phyloP scores from a whole-genome alignment of 176 grass and related monocot genomes.

The Dactylis glomerata region DNA sequence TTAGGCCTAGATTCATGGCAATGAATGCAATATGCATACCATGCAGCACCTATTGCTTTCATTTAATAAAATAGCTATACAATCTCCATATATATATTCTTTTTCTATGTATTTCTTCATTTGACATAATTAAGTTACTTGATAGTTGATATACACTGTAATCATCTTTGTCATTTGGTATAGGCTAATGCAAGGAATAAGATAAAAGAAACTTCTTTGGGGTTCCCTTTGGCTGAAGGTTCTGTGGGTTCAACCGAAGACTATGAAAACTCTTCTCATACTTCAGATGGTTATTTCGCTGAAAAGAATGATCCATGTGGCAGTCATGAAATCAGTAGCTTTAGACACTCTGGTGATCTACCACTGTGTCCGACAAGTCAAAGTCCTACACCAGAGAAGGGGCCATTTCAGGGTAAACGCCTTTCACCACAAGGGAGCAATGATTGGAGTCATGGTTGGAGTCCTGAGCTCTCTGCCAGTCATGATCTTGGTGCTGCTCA shows the following conservation, averaged over 20 bases:
- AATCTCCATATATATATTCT: background rate
- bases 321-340: constrained; percentile 52
- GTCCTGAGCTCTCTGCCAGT: constrained; percentile 48
- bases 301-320: constrained; percentile 80
- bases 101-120: background rate
- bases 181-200: constrained; percentile 70
- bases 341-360: constrained; percentile 48
- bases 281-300: constrained; percentile 68
- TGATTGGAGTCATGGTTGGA: constrained; percentile 76
- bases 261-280: constrained; percentile 80
- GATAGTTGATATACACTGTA: background rate
- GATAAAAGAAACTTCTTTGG: constrained; percentile 57
- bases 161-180: constrained; percentile 32
- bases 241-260: constrained; percentile 77
- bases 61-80: constrained; percentile 1
- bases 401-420: constrained; percentile 30
- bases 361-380: constrained; percentile 38
- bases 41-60: background rate
- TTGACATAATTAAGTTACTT: background rate
- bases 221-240: constrained; percentile 56
- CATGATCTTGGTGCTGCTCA: constrained; percentile 63
- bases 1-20: background rate
- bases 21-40: background rate
- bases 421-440: constrained; percentile 76
- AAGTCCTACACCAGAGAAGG: constrained; percentile 55